Conservation (phyloP, 73 alveolate genomes). For the Paramecium sexaurelia region DNA sequence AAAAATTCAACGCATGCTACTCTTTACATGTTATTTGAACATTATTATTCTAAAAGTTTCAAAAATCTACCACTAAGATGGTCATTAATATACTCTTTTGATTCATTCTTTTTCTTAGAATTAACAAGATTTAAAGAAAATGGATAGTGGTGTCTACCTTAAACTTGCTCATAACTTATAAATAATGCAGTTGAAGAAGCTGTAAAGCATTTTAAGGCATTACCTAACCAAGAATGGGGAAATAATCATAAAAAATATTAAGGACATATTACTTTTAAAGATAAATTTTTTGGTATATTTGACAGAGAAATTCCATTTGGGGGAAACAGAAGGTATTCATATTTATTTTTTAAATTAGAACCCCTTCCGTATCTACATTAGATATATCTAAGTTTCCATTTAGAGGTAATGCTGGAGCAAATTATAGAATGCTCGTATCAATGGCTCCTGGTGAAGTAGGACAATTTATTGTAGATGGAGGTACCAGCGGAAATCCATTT, state of each 20-base stretch:
- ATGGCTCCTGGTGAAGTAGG: slow-evolving; percentile 18
- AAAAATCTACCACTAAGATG: neutral
- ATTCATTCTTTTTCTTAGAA: slow-evolving; percentile 66
- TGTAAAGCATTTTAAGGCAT: neutral
- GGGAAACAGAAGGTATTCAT: slow-evolving; percentile 25
- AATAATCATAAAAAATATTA: neutral
- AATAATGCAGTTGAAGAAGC: slow-evolving; percentile 7
- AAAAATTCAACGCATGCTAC: slow-evolving; percentile 1
- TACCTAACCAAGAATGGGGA: neutral
- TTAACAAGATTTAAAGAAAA: neutral
- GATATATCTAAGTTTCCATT: slow-evolving; percentile 15
- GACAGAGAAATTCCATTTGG: slow-evolving; percentile 34
- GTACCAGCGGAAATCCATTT: slow-evolving; percentile 37
- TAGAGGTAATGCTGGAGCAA: slow-evolving; percentile 17
- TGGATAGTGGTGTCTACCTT: neutral
- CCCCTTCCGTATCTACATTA: neutral
- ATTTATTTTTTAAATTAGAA: neutral
- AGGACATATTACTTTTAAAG: neutral
- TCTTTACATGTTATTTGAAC: slow-evolving; percentile 11
- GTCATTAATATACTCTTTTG: neutral
- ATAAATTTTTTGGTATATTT: slow-evolving; percentile 1
- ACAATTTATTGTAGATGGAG: slow-evolving; percentile 45
- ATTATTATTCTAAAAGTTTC: neutral
- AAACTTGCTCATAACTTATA: neutral
- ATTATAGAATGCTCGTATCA: slow-evolving; percentile 5